Percentiles rank a stretch among this genome's conserved stretches.
Evolutionary conservation across 2,329 filamentous ascomycete genomes (phyloP).

Genomic region (Rhinocladiella similis): DNA sequence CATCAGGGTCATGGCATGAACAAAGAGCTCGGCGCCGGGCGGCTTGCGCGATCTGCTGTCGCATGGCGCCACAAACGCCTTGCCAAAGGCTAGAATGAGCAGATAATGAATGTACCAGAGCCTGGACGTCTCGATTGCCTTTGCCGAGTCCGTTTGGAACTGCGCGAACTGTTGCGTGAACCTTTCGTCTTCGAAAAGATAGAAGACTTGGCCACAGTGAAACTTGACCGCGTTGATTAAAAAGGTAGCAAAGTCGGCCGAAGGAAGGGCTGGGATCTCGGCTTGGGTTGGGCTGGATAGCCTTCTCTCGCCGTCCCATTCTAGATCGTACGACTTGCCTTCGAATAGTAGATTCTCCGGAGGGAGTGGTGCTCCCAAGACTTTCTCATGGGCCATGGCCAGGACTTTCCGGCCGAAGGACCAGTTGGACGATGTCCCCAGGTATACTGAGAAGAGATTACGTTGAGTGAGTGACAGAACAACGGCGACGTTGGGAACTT

Average conservation of each 20-base stretch:
- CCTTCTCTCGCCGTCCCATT: slow-evolving; percentile 47
- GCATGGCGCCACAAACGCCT: slow-evolving; percentile 50
- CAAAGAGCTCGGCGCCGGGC: slow-evolving; percentile 50
- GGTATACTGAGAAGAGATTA: slow-evolving; percentile 48
- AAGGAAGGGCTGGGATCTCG: slow-evolving; percentile 46
- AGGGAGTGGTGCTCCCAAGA: slow-evolving; percentile 21
- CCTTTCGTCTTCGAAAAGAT: slow-evolving; percentile 54
- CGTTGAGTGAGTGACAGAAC: too few relatives aligned
- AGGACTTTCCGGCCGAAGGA: slow-evolving; percentile 54
- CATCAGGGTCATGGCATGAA: slow-evolving; percentile 46
- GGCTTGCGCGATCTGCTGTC: slow-evolving; percentile 37
- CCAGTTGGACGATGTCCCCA: slow-evolving; percentile 60
- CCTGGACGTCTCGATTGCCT: slow-evolving; percentile 29
- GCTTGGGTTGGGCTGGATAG: slow-evolving; percentile 21
- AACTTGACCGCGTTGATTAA: slow-evolving; percentile 59
- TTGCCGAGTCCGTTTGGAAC: slow-evolving; percentile 42
- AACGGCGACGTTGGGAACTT: slow-evolving; percentile 25
- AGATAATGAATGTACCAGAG: slow-evolving; percentile 58
- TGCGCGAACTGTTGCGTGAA: slow-evolving; percentile 49
- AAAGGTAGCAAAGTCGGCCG: slow-evolving; percentile 53
- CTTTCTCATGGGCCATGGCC: slow-evolving; percentile 49
- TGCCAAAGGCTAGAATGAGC: slow-evolving; percentile 56
- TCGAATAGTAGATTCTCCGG: slow-evolving; percentile 51
- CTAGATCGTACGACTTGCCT: slow-evolving; percentile 52
- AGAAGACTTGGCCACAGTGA: slow-evolving; percentile 55